A percentile compares a stretch with the other conserved stretches of the same genome.
phyloP scores from a whole-genome alignment of 2,329 filamentous ascomycete species.

The Aspergillus arachidicola region DNA sequence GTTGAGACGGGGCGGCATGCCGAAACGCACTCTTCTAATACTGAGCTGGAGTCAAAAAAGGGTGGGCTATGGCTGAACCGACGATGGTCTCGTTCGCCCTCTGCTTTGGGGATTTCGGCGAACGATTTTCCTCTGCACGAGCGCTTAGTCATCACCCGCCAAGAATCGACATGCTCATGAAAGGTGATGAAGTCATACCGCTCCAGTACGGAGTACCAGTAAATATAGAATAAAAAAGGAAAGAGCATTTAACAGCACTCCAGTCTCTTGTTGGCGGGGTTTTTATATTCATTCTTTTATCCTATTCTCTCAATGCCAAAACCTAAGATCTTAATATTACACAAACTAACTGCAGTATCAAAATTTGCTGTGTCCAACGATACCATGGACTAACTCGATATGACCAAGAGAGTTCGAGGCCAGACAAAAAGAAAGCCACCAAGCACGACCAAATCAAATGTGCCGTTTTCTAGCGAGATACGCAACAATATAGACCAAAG shows the following conservation, averaged over 20 bases:
- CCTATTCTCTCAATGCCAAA: not conserved
- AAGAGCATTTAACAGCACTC: too few relatives aligned
- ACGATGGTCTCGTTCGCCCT: not conserved
- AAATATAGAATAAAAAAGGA: too few relatives aligned
- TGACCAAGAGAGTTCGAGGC: not conserved
- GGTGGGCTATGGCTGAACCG: not conserved
- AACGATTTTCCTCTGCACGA: constrained; percentile 30
- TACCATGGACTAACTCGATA: not conserved
- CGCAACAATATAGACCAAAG: not conserved
- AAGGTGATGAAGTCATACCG: constrained; percentile 2
- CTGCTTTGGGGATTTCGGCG: constrained; percentile 12
- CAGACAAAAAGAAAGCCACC: not conserved
- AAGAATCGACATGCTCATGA: constrained; percentile 7
- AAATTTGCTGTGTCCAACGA: not conserved
- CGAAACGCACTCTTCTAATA: constrained; percentile 6
- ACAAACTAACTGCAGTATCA: not conserved
- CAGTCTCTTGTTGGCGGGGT: not conserved
- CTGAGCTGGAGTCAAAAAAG: constrained; percentile 16
- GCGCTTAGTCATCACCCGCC: constrained; percentile 24
- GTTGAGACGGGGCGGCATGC: constrained; percentile 60
- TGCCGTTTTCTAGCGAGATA: not conserved
- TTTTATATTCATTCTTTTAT: not conserved
- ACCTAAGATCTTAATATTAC: not conserved
- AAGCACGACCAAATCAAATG: not conserved
- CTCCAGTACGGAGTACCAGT: too few relatives aligned